Percentiles rank a stretch among this genome's conserved stretches.
phyloP scores from a whole-genome alignment of 495 filamentous ascomycete species.

The Hyaloscypha variabilis region DNA sequence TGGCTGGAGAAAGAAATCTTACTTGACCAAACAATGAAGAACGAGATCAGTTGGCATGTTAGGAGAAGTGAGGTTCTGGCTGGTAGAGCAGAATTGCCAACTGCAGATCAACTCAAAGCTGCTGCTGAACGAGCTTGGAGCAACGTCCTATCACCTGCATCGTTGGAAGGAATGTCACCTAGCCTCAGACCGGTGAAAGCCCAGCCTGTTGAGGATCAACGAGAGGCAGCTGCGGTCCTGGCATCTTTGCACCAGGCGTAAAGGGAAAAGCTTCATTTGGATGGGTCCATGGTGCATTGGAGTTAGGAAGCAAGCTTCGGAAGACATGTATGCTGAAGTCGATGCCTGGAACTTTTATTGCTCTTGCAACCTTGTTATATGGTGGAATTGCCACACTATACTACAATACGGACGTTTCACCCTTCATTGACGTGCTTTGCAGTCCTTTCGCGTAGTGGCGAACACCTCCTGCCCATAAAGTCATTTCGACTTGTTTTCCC shows the following conservation, averaged over 20 bases:
- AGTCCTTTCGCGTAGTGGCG: neutral
- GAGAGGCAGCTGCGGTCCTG: conserved; percentile 28
- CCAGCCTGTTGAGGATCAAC: conserved; percentile 24
- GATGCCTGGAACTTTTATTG: neutral
- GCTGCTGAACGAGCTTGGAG: conserved; percentile 11
- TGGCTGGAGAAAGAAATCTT: conserved; percentile 84
- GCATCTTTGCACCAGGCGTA: conserved; percentile 28
- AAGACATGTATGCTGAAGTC: neutral
- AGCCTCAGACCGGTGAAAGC: neutral
- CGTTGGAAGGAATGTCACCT: neutral
- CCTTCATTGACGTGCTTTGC: neutral
- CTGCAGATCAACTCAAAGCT: conserved; percentile 18
- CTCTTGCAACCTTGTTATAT: neutral
- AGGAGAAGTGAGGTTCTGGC: conserved; percentile 42
- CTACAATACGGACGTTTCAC: neutral
- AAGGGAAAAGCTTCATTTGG: neutral
- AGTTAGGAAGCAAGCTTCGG: neutral
- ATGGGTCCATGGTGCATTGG: neutral
- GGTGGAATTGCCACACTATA: neutral
- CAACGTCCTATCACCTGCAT: conserved; percentile 6
- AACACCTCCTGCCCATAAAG: neutral
- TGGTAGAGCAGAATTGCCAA: conserved; percentile 16
- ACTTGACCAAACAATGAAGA: conserved; percentile 54
- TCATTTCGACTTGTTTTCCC: neutral
- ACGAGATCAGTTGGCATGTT: conserved; percentile 52